Base-by-base conservation (phyloP, 192 early-diverging fungal species). In the Blastocladiella britannica region DNA sequence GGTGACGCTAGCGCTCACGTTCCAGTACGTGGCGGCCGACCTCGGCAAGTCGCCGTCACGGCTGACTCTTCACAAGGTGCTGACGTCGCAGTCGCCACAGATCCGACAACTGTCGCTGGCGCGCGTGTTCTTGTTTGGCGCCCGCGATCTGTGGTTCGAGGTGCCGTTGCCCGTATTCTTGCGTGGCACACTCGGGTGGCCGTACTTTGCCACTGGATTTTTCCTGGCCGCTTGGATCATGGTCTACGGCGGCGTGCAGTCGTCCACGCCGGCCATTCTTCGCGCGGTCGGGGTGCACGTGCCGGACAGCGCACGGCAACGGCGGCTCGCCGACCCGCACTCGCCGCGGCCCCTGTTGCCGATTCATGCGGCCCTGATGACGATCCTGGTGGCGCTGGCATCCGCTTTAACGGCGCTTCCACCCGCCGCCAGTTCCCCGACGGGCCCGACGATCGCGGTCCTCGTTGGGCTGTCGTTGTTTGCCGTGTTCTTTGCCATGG, bases 151-250 rank as follows among this genome's bases (percentile, higher is more conserved):
- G 24, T 71, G 69, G 69, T 71, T 71, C 53, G 68, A 70, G 54
- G 68, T 71, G 4, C 58, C 59, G 28, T 26, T 71, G 27, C 69
- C 69, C 18, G 47, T 71, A 8, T 71, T 53, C 30, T 28, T 71
- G 25, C 60, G 69, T n/a, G 63, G 64, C 18, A 26, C 43, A 31
- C 56, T 67, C 52, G 43, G 53, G 29, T 73, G 72, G 71, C 61
- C 57, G 26, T 73, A 67, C 55, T 58, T 64, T 4, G 57, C 56
- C 2, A 56, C 63, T 0, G 72, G 69, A 3, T 26, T 59, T 24
- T 62, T 69, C 30, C 31, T 73, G 28, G 72, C 72, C 6, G 66
- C 52, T 8, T 73, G 72, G 72, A 60, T 73, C 25, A 66, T 73
- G 6, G 53, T 69, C 24, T 73, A 73, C 53, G 72, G 72, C 4